These are phyloP conservation scores for Botrytis squamosa DNA, from an alignment of 2,329 filamentous ascomycete genomes.

Conservation along the genomic window DNA sequence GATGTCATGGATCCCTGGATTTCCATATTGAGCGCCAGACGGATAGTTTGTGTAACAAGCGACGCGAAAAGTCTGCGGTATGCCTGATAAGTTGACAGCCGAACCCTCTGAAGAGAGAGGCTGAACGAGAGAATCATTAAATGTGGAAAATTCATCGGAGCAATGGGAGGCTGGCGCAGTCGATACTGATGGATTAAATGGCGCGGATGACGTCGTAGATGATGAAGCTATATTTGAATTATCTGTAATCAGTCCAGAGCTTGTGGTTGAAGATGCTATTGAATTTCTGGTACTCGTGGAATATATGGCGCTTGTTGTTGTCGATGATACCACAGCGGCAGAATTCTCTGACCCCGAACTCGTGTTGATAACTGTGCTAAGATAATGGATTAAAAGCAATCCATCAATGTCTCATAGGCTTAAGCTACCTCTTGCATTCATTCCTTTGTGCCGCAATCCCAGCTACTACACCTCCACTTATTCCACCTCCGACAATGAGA, in stretches of 20 bases:
- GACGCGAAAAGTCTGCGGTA: constrained; percentile 14
- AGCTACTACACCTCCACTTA: neutral
- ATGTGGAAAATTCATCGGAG: neutral
- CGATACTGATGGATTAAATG: neutral
- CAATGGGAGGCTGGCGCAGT: neutral
- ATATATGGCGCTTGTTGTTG: neutral
- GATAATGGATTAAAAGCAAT: neutral
- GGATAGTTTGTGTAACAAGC: constrained; percentile 21
- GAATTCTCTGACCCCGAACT: neutral
- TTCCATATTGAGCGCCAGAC: constrained; percentile 8
- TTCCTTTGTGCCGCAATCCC: neutral
- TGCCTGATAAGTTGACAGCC: neutral
- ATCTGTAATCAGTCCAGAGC: neutral
- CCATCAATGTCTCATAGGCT: neutral
- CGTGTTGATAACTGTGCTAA: neutral
- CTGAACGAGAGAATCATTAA: neutral
- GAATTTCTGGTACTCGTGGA: neutral
- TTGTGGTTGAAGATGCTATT: neutral
- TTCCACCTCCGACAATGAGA: neutral
- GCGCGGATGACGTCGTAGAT: neutral
- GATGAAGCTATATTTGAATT: neutral
- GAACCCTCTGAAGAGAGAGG: neutral
- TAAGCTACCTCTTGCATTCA: neutral
- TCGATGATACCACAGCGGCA: neutral
- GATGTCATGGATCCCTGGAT: constrained; percentile 18